A percentile compares a stretch with the other conserved stretches of the same genome.
These are phyloP conservation scores for Ustilago trichophora DNA, from an alignment of 1,284 basidiomycete genomes.

Conservation along the genomic window DNA sequence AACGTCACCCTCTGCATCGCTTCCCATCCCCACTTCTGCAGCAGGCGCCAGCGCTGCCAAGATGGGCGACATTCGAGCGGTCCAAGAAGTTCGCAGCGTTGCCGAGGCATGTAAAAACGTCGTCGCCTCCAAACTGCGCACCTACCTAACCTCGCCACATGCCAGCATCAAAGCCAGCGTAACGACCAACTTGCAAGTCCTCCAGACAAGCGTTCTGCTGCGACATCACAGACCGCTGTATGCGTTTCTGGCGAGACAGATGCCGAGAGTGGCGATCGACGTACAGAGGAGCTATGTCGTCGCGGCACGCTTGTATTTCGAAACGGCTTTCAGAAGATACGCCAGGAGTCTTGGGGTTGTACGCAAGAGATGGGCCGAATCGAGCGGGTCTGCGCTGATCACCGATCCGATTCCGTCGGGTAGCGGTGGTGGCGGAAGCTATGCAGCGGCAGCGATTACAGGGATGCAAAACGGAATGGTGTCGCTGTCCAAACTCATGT, in stretches of 20 bases:
- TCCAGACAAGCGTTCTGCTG: slow-evolving; percentile 86
- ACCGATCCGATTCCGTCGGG: slow-evolving; percentile 1
- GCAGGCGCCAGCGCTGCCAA: not conserved
- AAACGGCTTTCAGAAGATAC: slow-evolving; percentile 93
- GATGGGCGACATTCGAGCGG: slow-evolving; percentile 71
- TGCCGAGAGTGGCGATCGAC: slow-evolving; percentile 83
- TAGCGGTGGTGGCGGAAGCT: not conserved
- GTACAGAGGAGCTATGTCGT: slow-evolving; percentile 86
- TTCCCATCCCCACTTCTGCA: not conserved
- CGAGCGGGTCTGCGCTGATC: not conserved
- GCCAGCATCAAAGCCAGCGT: slow-evolving; percentile 83
- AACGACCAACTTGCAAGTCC: slow-evolving; percentile 89
- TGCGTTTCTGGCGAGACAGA: slow-evolving; percentile 84
- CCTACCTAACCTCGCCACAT: slow-evolving; percentile 83
- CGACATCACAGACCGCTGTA: slow-evolving; percentile 77
- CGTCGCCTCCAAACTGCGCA: slow-evolving; percentile 82
- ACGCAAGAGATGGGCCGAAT: slow-evolving; percentile 47
- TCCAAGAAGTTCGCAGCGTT: slow-evolving; percentile 81
- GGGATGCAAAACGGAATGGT: slow-evolving; percentile 17
- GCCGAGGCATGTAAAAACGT: slow-evolving; percentile 85
- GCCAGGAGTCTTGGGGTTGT: slow-evolving; percentile 70
- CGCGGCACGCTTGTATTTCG: slow-evolving; percentile 88
- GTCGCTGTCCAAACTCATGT: not conserved
- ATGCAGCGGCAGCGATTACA: not conserved
- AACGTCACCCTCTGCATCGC: slow-evolving; percentile 71